Evolutionary conservation across 2,329 filamentous ascomycete species (phyloP), one percentile per base, ranked within the genome.

Genomic region (Ambrosiella beaveri): DNA sequence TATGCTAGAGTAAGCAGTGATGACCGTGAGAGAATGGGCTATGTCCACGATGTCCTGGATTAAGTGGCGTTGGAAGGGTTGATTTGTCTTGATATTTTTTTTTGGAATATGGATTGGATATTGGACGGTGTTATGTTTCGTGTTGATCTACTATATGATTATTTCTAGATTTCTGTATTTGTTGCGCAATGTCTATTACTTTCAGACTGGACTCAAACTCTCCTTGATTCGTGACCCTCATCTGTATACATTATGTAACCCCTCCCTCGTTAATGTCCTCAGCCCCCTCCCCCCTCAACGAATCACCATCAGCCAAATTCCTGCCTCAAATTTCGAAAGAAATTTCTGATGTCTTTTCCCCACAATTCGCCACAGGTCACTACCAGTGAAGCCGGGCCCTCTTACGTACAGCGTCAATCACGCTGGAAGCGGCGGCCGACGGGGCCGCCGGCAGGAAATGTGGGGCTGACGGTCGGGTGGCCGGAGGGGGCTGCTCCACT

Each of bases 1-100:
- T 84, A 84, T 62, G 81, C 74, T 5, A 70, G 80, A 15, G 64
- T 83, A 11, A 68, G 71, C 44, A 77, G 79, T 57, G 75, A 78
- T 44, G 65, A 71, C 56, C 67, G 78, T 56, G 75, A 77, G 61
- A 67, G 63, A 37, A 71, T 81, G 74, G 78, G 78, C 1, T 81
- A 75, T 74, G 75, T 78, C 1, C 72, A 71, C 7, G 78, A 80
- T 64, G 64, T 27, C 3, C 27, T 27, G 27, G 5, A 27, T 3
- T 27, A 27, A 27, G 27, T 27, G 78, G 12, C 37, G 51, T 36
- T 54, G 50, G 44, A 41, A 12, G 15, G 13, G 51, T 11, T 1
- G 2, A 12, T 36, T 56, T 13, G 6, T n/a, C 38, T 47, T 49
- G n/a, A 36, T 56, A 19, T 44, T 11, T 41, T 13, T 4, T 37